Conservation (phyloP, 768 basidiomycete genomes). For the Termitomyces sp. region DNA sequence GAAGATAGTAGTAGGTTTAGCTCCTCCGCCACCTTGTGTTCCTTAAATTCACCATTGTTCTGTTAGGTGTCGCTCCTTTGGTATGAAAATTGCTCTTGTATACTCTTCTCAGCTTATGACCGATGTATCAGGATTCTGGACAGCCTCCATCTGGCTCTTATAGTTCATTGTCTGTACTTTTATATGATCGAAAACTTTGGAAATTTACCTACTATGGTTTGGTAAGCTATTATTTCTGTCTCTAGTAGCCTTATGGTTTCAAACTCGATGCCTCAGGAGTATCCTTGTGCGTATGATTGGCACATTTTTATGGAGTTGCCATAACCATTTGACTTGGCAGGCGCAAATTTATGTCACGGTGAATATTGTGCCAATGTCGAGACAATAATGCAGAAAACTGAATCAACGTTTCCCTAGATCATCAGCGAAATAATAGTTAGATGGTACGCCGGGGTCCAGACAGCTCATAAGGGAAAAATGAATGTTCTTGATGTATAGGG, state of each 20-base stretch:
- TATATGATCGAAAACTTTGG: neutral
- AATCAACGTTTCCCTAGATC: neutral
- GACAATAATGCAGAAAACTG: neutral
- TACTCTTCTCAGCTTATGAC: neutral
- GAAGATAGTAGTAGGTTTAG: neutral
- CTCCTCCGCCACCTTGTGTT: neutral
- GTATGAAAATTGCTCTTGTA: neutral
- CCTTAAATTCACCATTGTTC: neutral
- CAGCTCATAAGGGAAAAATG: too few species aligned
- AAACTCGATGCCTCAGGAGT: neutral
- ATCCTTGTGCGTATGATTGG: neutral
- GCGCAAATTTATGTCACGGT: neutral
- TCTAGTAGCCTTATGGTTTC: neutral
- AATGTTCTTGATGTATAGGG: neutral
- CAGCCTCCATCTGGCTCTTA: neutral
- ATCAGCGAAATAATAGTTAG: neutral
- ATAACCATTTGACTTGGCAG: neutral
- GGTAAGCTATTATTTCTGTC: neutral
- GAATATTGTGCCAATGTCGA: neutral
- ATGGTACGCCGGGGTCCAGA: neutral
- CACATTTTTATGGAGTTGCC: neutral
- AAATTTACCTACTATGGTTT: neutral
- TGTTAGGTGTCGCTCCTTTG: neutral
- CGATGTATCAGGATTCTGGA: neutral
- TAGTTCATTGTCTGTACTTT: slow-evolving; percentile 2